Evolutionary conservation across 495 filamentous ascomycete genomes (phyloP), one percentile per base, ranked within the genome.

Genomic region (Saxispiralis lemnorum): DNA sequence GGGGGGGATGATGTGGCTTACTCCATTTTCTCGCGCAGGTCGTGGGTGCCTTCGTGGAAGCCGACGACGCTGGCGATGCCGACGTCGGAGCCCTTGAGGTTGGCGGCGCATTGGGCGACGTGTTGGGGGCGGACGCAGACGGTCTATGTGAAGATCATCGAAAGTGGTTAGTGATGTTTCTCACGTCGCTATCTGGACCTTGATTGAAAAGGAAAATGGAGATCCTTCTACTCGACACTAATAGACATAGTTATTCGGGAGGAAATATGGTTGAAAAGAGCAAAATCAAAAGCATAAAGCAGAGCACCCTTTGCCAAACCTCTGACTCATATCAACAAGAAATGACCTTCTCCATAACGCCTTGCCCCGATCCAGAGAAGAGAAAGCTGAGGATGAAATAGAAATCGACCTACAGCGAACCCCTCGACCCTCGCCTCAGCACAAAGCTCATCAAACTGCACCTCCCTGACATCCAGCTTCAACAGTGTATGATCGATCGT

Each of bases 401-500:
- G 38, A 41, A 41, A 43, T 39, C 19, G 11, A 41, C 61, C 34
- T 58, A 69, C 68, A 49, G 71, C 73, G 53, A 83, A 83, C 38
- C 63, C 54, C 50, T 73, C 57, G 14, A 65, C 59, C 19, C 56
- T 62, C 38, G 78, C 78, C 63, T 81, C 78, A 6, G 60, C 56
- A 55, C 78, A 82, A 32, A 82, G 63, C n/a, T 39, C 48, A 57
- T 79, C 69, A 49, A 83, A 69, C 46, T 78, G 68, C 5, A 52
- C 51, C 18, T 51, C 48, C 13, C 65, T 72, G 17, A 72, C 69
- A 46, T 73, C 67, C 28, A 66, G 56, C 33, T 68, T 67, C 30
- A 82, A 51, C 21, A 78, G 64, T 17, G 78, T 83, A 57, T 83
- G 78, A 59, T 83, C 78, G 51, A 83, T 75, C 14, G 48, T 57